Base-by-base conservation (phyloP, 2,329 filamentous ascomycete genomes). In the Gliomastix tumulicola region DNA sequence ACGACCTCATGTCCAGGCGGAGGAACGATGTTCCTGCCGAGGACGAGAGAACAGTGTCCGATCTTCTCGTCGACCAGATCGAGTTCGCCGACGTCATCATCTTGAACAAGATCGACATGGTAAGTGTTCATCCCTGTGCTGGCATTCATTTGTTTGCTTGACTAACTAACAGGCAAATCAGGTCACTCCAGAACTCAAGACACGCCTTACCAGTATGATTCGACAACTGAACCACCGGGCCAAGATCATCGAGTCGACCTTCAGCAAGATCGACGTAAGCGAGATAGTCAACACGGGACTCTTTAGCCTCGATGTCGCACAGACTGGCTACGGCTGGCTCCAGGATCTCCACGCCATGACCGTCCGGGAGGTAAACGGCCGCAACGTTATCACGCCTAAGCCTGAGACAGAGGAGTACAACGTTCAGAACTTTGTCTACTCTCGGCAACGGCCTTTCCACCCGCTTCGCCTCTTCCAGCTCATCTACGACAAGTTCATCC, bases 61-160 rank as follows among this genome's bases (percentile, higher is more conserved):
- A 87, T 45, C 66, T 88, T 0, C 83, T 86, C 70, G 80, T 84
- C 0, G 82, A 87, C 46, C 82, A 87, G 49, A 83, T 87, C 41
- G 83, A 88, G 55, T 88, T 88, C 46, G 81, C 82, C 1, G 81
- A 87, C 44, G 80, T 86, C 7, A 69, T 87, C 12, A 68, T 86
- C 4, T 59, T 86, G 16, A 87, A 87, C 59, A 87, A 87, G 55
- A 63, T 74, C 6, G 80, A 85, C 41, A 73, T 77, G 41, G 76
- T 84, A 12, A n/a, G n/a, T n/a, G n/a, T n/a, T n/a, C n/a, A n/a
- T n/a, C n/a, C n/a, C n/a, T n/a, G n/a, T n/a, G n/a, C n/a, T n/a
- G n/a, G n/a, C n/a, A n/a, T n/a, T n/a, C n/a, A n/a, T n/a, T n/a
- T n/a, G n/a, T n/a, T n/a, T 12, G 23, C 16, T 16, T 1, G 23